phyloP scores from a whole-genome alignment of 1,139 yeast genomes.

The Pichia sp. region DNA sequence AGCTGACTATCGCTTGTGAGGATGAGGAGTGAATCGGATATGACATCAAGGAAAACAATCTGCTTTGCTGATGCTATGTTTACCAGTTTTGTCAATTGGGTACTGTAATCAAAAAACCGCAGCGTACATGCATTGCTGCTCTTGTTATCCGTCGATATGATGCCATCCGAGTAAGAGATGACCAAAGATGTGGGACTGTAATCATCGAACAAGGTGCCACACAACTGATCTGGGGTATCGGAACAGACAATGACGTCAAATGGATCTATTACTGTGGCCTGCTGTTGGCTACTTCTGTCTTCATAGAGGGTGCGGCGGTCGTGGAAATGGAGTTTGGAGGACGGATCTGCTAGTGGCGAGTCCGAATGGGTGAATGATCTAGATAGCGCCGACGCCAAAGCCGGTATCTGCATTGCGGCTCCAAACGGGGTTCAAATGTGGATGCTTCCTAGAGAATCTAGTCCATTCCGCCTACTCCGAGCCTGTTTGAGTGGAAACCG shows the following conservation, averaged over 20 bases:
- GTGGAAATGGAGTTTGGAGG: background rate
- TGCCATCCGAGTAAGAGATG: slow-evolving; percentile 7
- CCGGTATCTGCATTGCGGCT: slow-evolving; percentile 10
- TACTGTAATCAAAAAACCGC: slow-evolving; percentile 1
- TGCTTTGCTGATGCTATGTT: background rate
- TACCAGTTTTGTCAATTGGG: slow-evolving; percentile 4
- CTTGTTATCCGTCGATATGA: background rate
- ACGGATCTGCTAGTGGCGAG: background rate
- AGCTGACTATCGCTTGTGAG: background rate
- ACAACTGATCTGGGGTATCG: background rate
- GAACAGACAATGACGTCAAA: background rate
- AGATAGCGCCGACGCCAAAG: slow-evolving; percentile 17
- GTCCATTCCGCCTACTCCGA: no score
- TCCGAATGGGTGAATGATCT: slow-evolving; percentile 8
- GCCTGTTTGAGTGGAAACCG: no score
- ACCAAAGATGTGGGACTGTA: background rate
- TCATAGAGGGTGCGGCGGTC: background rate
- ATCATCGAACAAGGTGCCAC: background rate
- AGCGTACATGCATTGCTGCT: background rate
- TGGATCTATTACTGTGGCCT: background rate
- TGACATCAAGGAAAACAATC: background rate
- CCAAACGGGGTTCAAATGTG: background rate
- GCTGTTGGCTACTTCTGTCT: background rate
- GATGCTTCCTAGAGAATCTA: no score
- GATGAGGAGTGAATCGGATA: slow-evolving; percentile 2